phyloP scores from a whole-genome alignment of 768 basidiomycete species.

The Harrya chromipes region DNA sequence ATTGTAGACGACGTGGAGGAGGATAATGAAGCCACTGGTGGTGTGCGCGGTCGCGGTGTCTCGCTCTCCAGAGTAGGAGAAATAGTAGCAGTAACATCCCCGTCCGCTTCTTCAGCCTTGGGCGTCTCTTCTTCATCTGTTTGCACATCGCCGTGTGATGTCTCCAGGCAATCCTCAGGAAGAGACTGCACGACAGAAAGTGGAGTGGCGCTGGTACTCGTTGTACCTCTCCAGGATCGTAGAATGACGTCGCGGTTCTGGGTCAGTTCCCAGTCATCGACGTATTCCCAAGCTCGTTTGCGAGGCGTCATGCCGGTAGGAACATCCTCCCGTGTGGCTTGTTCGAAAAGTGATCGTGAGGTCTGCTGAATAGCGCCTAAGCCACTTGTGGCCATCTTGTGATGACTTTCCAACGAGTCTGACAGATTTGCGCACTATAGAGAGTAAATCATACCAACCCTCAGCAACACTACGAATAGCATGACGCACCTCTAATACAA shows the following conservation, averaged over 20 bases:
- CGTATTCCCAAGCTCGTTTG: slow-evolving; percentile 69
- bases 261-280: slow-evolving; percentile 71
- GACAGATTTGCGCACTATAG: slow-evolving; percentile 42
- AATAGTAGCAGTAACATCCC: slow-evolving; percentile 20
- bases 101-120: slow-evolving; percentile 9
- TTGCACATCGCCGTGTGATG: slow-evolving; percentile 12
- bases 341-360: slow-evolving; percentile 48
- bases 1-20: slow-evolving; percentile 39
- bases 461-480: background rate
- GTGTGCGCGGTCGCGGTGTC: slow-evolving; percentile 17
- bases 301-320: slow-evolving; percentile 74
- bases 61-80: slow-evolving; percentile 5
- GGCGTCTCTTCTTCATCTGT: slow-evolving; percentile 26
- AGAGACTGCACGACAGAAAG: slow-evolving; percentile 36
- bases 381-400: slow-evolving; percentile 39
- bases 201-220: slow-evolving; percentile 35
- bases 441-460: background rate
- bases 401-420: slow-evolving; percentile 42
- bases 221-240: slow-evolving; percentile 42
- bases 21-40: slow-evolving; percentile 32
- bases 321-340: slow-evolving; percentile 60
- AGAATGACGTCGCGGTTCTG: slow-evolving; percentile 59
- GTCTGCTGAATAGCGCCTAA: slow-evolving; percentile 50
- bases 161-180: slow-evolving; percentile 27
- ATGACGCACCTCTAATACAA: slow-evolving; percentile 51